Evolutionary conservation across 345 rosid species (phyloP), one percentile per base, ranked within the genome.

Genomic region (Arabidopsis suecica): DNA sequence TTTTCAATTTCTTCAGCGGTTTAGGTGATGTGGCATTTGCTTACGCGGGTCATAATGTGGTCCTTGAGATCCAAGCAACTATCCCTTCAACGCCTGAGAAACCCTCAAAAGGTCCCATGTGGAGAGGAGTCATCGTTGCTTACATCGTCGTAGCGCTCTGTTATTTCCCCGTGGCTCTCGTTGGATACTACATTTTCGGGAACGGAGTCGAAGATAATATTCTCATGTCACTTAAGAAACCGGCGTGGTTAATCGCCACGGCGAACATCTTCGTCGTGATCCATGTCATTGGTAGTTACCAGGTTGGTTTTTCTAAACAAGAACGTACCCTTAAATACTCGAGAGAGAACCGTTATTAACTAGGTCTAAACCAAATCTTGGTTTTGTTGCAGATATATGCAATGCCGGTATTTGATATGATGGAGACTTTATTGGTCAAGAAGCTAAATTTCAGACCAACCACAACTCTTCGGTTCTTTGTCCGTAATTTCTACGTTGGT

Each of bases 91-190:
- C 93, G 1, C 91, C 89, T 5, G 97, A 86, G 79, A 91, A 86
- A 79, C 91, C 93, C 3, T 91, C 97, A 6, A 91, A 89, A 81
- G 90, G 89, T 5, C 91, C 97, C 0, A 91, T 91, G 97, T 88
- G 93, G 96, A 88, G 20, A 78, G 97, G 97, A 67, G 96, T 91
- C 36, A 3, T 88, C 34, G 68, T 88, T 0, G 97, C 96, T 38
- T 91, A 91, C 53, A 78, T 89, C 5, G 85, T 89, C 18, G 94
- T 89, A 32, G 97, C 88, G 3, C 61, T 89, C 9, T 88, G 96
- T 84, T 91, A 91, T 76, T 91, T 89, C 44, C 97, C 96, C 1
- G 97, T 91, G 49, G 93, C 96, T 59, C 76, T 91, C 0, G 55
- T 87, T 9, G 97, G 97, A 1, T 91, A 87, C 38, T 84, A 82